phyloP scores from a whole-genome alignment of 768 basidiomycete species.

The Xerocomus brunneocitrinus region DNA sequence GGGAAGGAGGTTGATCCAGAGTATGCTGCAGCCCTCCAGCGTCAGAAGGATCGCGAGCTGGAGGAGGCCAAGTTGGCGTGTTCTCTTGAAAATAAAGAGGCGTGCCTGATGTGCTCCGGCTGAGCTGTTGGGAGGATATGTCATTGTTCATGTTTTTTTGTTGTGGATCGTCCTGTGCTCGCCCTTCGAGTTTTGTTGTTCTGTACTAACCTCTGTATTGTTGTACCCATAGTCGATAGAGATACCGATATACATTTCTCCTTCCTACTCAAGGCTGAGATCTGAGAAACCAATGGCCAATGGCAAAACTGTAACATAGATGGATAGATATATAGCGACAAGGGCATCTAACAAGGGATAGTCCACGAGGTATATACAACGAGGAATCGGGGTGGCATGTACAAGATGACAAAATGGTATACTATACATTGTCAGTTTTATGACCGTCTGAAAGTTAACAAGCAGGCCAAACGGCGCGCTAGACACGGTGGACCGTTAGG shows the following conservation, averaged over 20 bases:
- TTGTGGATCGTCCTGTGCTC: conserved; percentile 5
- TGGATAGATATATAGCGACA: neutral
- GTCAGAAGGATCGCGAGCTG: conserved; percentile 66
- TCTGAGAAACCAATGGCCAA: too few relatives aligned
- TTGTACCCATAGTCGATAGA: conserved; percentile 20
- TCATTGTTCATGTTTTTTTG: neutral
- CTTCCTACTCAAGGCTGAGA: neutral
- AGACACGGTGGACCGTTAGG: conserved; percentile 57
- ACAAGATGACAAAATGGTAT: conserved; percentile 10
- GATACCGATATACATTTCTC: neutral
- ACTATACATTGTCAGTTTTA: conserved; percentile 12
- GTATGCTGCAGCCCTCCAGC: conserved; percentile 71
- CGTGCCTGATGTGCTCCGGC: conserved; percentile 88
- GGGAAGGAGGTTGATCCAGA: conserved; percentile 53
- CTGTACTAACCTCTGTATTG: conserved; percentile 13
- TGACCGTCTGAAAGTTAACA: neutral
- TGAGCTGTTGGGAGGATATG: conserved; percentile 29
- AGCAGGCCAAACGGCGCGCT: conserved; percentile 1
- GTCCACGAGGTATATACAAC: conserved; percentile 10
- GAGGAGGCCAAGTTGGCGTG: conserved; percentile 82
- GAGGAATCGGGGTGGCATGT: conserved; percentile 3
- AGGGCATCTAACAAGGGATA: neutral
- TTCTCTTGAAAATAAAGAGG: conserved; percentile 91
- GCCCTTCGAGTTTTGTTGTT: neutral
- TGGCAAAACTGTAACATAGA: neutral